Evolutionary conservation across 2,329 filamentous ascomycete genomes (phyloP).

Genomic region (Fusarium setosum): DNA sequence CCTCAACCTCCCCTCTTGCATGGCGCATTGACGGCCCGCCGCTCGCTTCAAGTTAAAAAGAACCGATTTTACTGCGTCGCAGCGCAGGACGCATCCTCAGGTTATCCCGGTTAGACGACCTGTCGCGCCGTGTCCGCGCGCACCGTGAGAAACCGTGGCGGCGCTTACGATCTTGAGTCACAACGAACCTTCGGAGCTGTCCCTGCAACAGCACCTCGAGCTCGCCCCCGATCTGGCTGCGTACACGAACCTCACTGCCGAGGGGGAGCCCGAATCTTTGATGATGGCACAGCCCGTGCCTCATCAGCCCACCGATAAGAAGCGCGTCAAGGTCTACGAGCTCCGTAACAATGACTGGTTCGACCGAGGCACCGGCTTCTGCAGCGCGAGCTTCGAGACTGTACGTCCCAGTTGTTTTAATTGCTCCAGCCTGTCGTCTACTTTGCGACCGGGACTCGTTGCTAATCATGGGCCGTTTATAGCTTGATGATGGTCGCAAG

Average conservation of each 20-base stretch:
- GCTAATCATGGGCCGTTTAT: slow-evolving; percentile 42
- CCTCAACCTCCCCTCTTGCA: slow-evolving; percentile 38
- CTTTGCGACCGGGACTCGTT: slow-evolving; percentile 19
- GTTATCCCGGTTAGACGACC: slow-evolving; percentile 23
- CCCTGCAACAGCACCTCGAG: slow-evolving; percentile 70
- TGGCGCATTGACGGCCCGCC: slow-evolving; percentile 48
- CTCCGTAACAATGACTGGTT: slow-evolving; percentile 99
- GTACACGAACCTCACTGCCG: slow-evolving; percentile 60
- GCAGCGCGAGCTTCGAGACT: slow-evolving; percentile 79
- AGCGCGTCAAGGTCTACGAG: slow-evolving; percentile 98
- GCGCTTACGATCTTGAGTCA: slow-evolving; percentile 67
- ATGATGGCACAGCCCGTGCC: slow-evolving; percentile 79
- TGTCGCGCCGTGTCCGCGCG: slow-evolving; percentile 45
- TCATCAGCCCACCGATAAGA: slow-evolving; percentile 74
- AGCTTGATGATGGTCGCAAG: slow-evolving; percentile 73
- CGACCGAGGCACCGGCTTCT: slow-evolving; percentile 96
- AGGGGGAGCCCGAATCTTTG: slow-evolving; percentile 70
- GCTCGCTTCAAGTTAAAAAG: slow-evolving; percentile 29
- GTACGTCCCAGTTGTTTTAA: slow-evolving; percentile 63
- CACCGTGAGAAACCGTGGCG: slow-evolving; percentile 60
- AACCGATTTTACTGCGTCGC: slow-evolving; percentile 31
- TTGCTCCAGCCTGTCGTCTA: slow-evolving; percentile 8
- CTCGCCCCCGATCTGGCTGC: slow-evolving; percentile 64
- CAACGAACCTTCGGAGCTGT: slow-evolving; percentile 64
- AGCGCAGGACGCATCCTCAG: slow-evolving; percentile 31